phyloP scores from a whole-genome alignment of 352 stramenopile genomes.

The Lagenidium sp. region DNA sequence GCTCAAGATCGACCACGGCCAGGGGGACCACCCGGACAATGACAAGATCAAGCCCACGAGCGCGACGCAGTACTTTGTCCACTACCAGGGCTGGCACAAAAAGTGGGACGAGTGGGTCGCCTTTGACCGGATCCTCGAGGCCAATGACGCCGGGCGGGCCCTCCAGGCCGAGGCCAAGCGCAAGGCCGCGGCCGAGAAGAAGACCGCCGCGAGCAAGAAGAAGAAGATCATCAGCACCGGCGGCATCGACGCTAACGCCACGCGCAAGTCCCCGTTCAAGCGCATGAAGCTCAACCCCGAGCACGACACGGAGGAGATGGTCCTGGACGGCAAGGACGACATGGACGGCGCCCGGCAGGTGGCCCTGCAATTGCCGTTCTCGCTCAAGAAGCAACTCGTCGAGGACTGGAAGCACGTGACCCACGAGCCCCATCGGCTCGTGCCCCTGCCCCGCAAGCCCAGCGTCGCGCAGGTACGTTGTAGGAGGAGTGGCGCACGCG shows the following conservation, averaged over 20 bases:
- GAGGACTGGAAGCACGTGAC: slow-evolving; percentile 87
- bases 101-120: slow-evolving; percentile 90
- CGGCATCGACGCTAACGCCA: slow-evolving; percentile 33
- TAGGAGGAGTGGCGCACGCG: no score
- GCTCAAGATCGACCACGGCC: slow-evolving; percentile 70
- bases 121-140: slow-evolving; percentile 59
- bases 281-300: slow-evolving; percentile 55
- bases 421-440: slow-evolving; percentile 68
- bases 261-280: slow-evolving; percentile 69
- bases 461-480: slow-evolving; percentile 40
- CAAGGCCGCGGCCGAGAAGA: slow-evolving; percentile 10
- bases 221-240: slow-evolving; percentile 66
- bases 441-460: slow-evolving; percentile 75
- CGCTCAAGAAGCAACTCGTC: slow-evolving; percentile 89
- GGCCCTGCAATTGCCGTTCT: slow-evolving; percentile 83
- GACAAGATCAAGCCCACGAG: slow-evolving; percentile 17
- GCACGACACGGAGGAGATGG: slow-evolving; percentile 60
- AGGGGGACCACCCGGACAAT: slow-evolving; percentile 29
- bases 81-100: slow-evolving; percentile 89
- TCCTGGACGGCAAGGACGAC: slow-evolving; percentile 14
- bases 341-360: slow-evolving; percentile 27
- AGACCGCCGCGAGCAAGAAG: slow-evolving; percentile 16
- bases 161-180: slow-evolving; percentile 43
- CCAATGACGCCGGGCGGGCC: slow-evolving; percentile 39
- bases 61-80: slow-evolving; percentile 75